Evolutionary conservation across 441 rosid species (phyloP).

Genomic region (Geranium incanum): DNA sequence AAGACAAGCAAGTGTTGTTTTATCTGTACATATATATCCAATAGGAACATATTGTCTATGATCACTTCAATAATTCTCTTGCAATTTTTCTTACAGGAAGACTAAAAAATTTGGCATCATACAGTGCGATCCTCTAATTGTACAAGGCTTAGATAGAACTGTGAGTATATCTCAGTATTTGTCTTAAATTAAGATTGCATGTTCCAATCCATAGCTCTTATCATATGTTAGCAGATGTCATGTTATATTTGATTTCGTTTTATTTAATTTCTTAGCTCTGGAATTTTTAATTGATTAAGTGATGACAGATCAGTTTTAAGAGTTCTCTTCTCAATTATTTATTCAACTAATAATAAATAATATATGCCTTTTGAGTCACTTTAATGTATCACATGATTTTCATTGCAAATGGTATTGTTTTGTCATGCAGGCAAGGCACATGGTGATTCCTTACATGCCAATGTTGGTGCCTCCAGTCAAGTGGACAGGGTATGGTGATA

Average conservation of each 20-base stretch:
- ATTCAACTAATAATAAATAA: neutral
- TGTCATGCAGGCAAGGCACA: constrained; percentile 72
- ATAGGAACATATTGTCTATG: constrained; percentile 31
- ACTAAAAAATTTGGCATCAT: constrained; percentile 81
- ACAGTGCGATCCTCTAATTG: constrained; percentile 82
- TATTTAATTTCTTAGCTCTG: neutral
- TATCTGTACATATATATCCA: constrained; percentile 20
- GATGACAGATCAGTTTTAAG: neutral
- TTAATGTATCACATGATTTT: neutral
- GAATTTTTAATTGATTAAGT: neutral
- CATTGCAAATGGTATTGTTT: constrained; percentile 21
- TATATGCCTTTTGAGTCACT: neutral
- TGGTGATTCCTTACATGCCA: constrained; percentile 98
- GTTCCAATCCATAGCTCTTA: neutral
- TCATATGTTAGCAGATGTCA: constrained; percentile 7
- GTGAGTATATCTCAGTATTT: constrained; percentile 35
- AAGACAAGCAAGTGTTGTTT: neutral
- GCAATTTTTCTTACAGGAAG: constrained; percentile 10
- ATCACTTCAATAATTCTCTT: neutral
- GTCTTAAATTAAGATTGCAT: neutral
- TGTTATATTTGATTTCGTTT: constrained; percentile 1
- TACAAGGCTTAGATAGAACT: constrained; percentile 76
- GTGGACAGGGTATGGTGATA: constrained; percentile 78
- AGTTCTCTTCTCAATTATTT: neutral
- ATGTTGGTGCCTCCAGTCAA: constrained; percentile 86